These are phyloP conservation scores for Camillea tinctor DNA, from an alignment of 2,329 filamentous ascomycete species.

Conservation along the genomic window DNA sequence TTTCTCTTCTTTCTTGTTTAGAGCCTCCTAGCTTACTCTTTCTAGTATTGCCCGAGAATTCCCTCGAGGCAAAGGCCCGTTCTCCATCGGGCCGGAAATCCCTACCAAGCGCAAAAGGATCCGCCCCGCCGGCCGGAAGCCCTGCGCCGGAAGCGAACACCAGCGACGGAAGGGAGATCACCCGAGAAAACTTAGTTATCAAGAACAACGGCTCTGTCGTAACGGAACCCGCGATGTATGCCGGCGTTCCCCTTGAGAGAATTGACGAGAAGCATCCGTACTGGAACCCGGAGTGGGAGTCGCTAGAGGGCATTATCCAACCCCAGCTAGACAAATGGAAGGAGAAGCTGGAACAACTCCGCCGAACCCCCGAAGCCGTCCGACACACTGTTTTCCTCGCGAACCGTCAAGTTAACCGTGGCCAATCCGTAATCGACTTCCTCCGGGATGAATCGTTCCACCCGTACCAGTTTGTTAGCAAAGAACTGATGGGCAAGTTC, in stretches of 20 bases:
- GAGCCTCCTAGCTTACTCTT: slow-evolving; percentile 12
- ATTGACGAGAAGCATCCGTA: slow-evolving; percentile 51
- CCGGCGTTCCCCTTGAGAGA: slow-evolving; percentile 52
- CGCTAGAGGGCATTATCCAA: slow-evolving; percentile 43
- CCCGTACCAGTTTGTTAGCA: slow-evolving; percentile 56
- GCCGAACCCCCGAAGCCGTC: slow-evolving; percentile 28
- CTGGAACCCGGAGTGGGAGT: slow-evolving; percentile 55
- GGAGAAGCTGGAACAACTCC: slow-evolving; percentile 41
- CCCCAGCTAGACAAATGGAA: slow-evolving; percentile 47
- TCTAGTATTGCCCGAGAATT: slow-evolving; percentile 18
- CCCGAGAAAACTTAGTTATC: slow-evolving; percentile 43
- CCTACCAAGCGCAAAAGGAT: slow-evolving; percentile 28
- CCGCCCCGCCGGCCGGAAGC: slow-evolving; percentile 22
- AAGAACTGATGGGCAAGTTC: slow-evolving; percentile 46
- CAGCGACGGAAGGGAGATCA: slow-evolving; percentile 41
- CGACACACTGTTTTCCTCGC: slow-evolving; percentile 49
- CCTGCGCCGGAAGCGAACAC: slow-evolving; percentile 13
- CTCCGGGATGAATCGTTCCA: slow-evolving; percentile 50
- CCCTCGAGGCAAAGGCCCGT: slow-evolving; percentile 23
- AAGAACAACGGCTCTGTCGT: slow-evolving; percentile 49
- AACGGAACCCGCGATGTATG: slow-evolving; percentile 50
- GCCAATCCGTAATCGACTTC: slow-evolving; percentile 52
- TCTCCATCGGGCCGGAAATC: slow-evolving; percentile 31
- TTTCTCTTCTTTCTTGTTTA: background rate
- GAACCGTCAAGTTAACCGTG: slow-evolving; percentile 56